Conservation (phyloP, 1,284 basidiomycete species). For the Irpex rosettiformis region DNA sequence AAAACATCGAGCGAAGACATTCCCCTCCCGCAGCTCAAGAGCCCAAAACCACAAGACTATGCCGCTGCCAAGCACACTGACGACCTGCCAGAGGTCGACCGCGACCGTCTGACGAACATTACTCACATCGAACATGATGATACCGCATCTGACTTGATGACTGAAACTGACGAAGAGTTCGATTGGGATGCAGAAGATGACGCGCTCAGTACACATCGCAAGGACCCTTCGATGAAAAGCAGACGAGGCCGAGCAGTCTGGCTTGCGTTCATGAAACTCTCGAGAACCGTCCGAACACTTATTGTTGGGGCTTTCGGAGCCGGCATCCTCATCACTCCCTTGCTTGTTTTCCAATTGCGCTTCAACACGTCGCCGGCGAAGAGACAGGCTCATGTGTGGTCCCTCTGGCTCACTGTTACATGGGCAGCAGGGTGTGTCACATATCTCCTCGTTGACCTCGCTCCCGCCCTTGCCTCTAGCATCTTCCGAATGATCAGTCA, state of each 20-base stretch:
- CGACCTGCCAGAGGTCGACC: slow-evolving; percentile 17
- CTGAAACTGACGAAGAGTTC: slow-evolving; percentile 68
- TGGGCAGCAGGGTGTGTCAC: slow-evolving; percentile 67
- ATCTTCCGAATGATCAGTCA: slow-evolving; percentile 54
- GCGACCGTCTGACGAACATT: slow-evolving; percentile 21
- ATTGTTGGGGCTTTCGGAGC: slow-evolving; percentile 55
- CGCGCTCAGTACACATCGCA: slow-evolving; percentile 22
- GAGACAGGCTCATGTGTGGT: slow-evolving; percentile 64
- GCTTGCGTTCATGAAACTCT: slow-evolving; percentile 65
- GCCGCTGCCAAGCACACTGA: slow-evolving; percentile 5
- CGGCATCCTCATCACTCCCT: slow-evolving; percentile 63
- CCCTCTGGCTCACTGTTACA: slow-evolving; percentile 65
- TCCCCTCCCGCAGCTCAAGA: slow-evolving; percentile 13
- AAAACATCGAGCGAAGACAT: slow-evolving; percentile 13
- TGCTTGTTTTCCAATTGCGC: slow-evolving; percentile 61
- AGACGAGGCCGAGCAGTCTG: slow-evolving; percentile 57
- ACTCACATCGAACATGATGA: slow-evolving; percentile 28
- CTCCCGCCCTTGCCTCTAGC: slow-evolving; percentile 55
- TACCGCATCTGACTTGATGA: slow-evolving; percentile 19
- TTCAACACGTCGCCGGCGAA: slow-evolving; percentile 48
- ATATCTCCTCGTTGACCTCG: slow-evolving; percentile 59
- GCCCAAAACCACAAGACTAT: slow-evolving; percentile 16
- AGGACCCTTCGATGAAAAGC: slow-evolving; percentile 33
- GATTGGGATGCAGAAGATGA: slow-evolving; percentile 66
- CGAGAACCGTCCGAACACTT: slow-evolving; percentile 53